Evolutionary conservation across 2,329 filamentous ascomycete species (phyloP).

Genomic region (Alternaria alternata): DNA sequence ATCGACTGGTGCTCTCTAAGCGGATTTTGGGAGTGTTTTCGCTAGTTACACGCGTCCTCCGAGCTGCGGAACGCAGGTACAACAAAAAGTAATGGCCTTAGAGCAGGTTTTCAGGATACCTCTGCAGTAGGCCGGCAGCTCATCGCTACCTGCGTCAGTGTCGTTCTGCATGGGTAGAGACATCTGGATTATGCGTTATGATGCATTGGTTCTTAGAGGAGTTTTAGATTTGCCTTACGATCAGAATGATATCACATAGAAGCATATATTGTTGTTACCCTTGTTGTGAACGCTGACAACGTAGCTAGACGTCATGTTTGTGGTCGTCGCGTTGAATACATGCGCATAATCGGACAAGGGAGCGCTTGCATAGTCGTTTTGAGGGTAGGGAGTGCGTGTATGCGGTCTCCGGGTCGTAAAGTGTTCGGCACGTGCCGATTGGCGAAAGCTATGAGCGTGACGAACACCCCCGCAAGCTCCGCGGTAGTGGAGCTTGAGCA

Average conservation of each 20-base stretch:
- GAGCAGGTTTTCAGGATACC: conserved; percentile 41
- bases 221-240: conserved; percentile 49
- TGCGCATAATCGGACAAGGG: background rate
- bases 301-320: background rate
- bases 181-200: conserved; percentile 47
- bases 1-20: conserved; percentile 80
- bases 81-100: conserved; percentile 39
- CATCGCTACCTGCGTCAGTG: conserved; percentile 46
- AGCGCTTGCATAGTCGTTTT: background rate
- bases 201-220: conserved; percentile 52
- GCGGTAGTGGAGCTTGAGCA: conserved; percentile 18
- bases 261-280: conserved; percentile 3
- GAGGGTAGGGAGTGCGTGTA: too few species aligned
- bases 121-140: conserved; percentile 46
- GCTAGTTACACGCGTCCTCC: conserved; percentile 38
- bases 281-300: background rate
- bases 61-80: conserved; percentile 35
- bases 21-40: conserved; percentile 20
- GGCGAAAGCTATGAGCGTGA: conserved; percentile 30
- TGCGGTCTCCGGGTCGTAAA: background rate
- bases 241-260: conserved; percentile 46
- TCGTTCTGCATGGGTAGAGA: conserved; percentile 40
- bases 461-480: conserved; percentile 31
- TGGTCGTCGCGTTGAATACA: background rate
- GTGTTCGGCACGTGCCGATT: conserved; percentile 22